Percentiles rank a stretch among this genome's conserved stretches.
These are phyloP conservation scores for Termitomyces sp. DNA, from an alignment of 768 basidiomycete species.

Conservation along the genomic window DNA sequence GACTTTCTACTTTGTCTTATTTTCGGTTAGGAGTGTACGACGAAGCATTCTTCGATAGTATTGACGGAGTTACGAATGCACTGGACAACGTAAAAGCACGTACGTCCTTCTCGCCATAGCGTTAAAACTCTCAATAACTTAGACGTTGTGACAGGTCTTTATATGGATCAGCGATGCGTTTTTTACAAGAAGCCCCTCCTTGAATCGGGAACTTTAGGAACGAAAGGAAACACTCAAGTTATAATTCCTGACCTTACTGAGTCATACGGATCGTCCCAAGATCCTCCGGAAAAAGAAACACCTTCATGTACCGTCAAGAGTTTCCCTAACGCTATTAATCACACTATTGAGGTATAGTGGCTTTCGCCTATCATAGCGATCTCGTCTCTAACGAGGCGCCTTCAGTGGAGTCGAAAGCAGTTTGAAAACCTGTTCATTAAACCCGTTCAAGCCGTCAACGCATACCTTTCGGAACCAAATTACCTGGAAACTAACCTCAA, in stretches of 20 bases:
- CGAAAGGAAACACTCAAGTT: constrained; percentile 97
- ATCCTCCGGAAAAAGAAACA: constrained; percentile 96
- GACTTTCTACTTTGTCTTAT: not conserved
- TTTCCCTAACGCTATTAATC: constrained; percentile 96
- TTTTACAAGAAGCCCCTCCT: constrained; percentile 94
- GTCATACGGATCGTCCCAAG: constrained; percentile 96
- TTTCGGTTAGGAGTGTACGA: constrained; percentile 81
- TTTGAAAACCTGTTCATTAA: constrained; percentile 94
- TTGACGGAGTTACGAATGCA: constrained; percentile 97
- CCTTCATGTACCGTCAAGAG: constrained; percentile 98
- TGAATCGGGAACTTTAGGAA: constrained; percentile 97
- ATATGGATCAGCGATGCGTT: constrained; percentile 98
- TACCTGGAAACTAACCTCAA: constrained; percentile 89
- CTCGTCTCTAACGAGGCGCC: not conserved
- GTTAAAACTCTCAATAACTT: not conserved
- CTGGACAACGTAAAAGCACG: constrained; percentile 96
- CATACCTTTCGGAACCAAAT: constrained; percentile 95
- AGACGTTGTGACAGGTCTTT: constrained; percentile 57
- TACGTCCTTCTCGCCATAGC: constrained; percentile 31
- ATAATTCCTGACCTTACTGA: constrained; percentile 92
- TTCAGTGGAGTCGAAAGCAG: constrained; percentile 87
- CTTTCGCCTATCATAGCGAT: not conserved
- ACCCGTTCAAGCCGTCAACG: constrained; percentile 89
- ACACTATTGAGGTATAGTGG: constrained; percentile 83
- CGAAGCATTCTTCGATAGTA: constrained; percentile 78